Percentiles rank a stretch among this genome's conserved stretches.
These are phyloP conservation scores for Primulina eburnea DNA, from an alignment of 257 asterid genomes.

Conservation along the genomic window DNA sequence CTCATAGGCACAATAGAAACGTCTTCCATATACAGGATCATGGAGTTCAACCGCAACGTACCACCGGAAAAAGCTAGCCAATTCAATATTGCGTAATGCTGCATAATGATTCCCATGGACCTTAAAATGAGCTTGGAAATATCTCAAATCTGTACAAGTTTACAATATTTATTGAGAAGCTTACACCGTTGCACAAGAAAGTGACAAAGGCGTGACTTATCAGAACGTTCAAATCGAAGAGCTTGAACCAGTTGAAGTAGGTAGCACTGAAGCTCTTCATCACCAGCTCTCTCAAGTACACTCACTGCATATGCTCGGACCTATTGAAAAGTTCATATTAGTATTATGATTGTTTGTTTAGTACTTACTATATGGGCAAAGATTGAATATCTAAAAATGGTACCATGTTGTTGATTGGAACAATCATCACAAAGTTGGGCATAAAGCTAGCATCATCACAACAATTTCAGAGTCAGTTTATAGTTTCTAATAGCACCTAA, in stretches of 20 bases:
- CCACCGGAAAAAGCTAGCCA: constrained; percentile 99
- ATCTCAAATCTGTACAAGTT: constrained; percentile 25
- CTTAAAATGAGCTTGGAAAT: constrained; percentile 16
- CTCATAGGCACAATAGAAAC: constrained; percentile 87
- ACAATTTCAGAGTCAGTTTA: constrained; percentile 1
- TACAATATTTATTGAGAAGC: constrained; percentile 33
- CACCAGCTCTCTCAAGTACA: constrained; percentile 96
- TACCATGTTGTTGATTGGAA: not conserved
- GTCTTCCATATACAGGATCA: constrained; percentile 88
- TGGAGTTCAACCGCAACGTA: constrained; percentile 98
- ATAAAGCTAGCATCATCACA: constrained; percentile 6
- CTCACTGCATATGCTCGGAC: constrained; percentile 97
- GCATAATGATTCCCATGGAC: constrained; percentile 24
- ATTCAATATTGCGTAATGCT: constrained; percentile 84
- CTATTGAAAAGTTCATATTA: constrained; percentile 35
- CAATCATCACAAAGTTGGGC: constrained; percentile 4
- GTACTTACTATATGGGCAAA: not conserved
- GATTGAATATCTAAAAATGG: not conserved
- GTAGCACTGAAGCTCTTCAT: constrained; percentile 98
- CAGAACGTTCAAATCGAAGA: constrained; percentile 95
- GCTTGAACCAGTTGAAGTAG: constrained; percentile 99
- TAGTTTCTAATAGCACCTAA: not conserved
- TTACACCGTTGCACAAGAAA: constrained; percentile 96
- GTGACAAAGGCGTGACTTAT: constrained; percentile 84
- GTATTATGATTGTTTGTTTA: constrained; percentile 10